A percentile compares a stretch with the other conserved stretches of the same genome.
Evolutionary conservation across 768 basidiomycete genomes (phyloP).

Genomic region (Mycena kentingensis): DNA sequence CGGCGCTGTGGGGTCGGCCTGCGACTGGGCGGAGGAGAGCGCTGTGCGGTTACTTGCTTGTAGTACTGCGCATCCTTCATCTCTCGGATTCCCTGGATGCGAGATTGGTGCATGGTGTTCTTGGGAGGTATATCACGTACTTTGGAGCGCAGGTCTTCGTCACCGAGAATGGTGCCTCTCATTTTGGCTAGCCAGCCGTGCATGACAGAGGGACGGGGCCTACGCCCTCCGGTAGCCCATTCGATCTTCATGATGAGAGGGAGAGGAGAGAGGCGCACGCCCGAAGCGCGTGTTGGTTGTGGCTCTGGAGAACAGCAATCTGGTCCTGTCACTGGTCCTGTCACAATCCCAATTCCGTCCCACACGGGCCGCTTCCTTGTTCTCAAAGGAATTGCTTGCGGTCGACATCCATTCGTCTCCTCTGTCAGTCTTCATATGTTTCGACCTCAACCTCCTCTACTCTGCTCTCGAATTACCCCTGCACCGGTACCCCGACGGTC

Average conservation of each 20-base stretch:
- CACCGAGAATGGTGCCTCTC: slow-evolving; percentile 68
- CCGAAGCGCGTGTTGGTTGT: background rate
- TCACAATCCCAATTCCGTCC: slow-evolving; percentile 3
- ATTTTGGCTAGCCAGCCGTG: slow-evolving; percentile 83
- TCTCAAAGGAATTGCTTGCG: slow-evolving; percentile 9
- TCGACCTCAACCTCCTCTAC: too few relatives aligned
- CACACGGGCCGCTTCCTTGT: slow-evolving; percentile 7
- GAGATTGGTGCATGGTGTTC: background rate
- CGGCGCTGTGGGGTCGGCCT: slow-evolving; percentile 22
- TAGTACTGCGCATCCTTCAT: slow-evolving; percentile 56
- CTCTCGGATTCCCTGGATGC: slow-evolving; percentile 61
- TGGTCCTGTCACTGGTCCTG: background rate
- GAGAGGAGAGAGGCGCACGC: background rate
- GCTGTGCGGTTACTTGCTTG: slow-evolving; percentile 19
- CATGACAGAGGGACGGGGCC: slow-evolving; percentile 41
- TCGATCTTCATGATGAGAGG: slow-evolving; percentile 50
- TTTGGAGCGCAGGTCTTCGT: slow-evolving; percentile 57
- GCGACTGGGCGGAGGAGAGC: slow-evolving; percentile 12
- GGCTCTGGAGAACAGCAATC: background rate
- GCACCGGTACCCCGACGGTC: background rate
- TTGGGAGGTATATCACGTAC: slow-evolving; percentile 26
- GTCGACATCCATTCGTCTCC: background rate
- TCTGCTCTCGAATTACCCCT: background rate
- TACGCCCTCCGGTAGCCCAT: slow-evolving; percentile 40
- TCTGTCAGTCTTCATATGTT: background rate